A percentile compares a stretch with the other conserved stretches of the same genome.
These are phyloP conservation scores for Boletus rex-veris DNA, from an alignment of 768 basidiomycete genomes.

Conservation along the genomic window DNA sequence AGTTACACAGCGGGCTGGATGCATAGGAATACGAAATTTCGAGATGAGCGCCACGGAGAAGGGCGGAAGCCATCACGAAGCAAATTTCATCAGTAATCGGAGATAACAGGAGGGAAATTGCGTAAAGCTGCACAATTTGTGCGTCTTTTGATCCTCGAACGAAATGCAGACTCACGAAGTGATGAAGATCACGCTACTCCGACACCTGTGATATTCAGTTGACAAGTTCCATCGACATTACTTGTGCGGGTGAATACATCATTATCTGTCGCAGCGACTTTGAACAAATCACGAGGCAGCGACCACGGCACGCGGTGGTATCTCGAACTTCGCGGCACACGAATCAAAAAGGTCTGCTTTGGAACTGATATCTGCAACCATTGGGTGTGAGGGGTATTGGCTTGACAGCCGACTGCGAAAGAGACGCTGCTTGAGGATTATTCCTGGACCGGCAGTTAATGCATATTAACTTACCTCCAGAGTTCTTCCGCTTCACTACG, in stretches of 20 bases:
- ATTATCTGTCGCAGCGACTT: background rate
- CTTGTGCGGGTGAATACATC: background rate
- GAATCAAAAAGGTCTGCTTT: conserved; percentile 67
- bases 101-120: no score
- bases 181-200: no score
- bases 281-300: conserved; percentile 5
- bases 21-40: no score
- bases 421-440: conserved; percentile 2
- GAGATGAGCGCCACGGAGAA: no score
- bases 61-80: no score
- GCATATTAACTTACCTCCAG: conserved; percentile 54
- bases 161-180: no score
- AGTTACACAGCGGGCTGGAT: no score
- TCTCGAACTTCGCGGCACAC: conserved; percentile 52
- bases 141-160: no score
- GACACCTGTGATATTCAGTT: no score
- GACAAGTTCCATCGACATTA: background rate
- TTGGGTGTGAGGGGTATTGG: conserved; percentile 66
- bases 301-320: conserved; percentile 50
- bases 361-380: conserved; percentile 56
- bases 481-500: conserved; percentile 60
- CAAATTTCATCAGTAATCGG: no score
- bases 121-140: no score
- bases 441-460: background rate
- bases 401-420: conserved; percentile 38